These are phyloP conservation scores for Mucor racemosus DNA, from an alignment of 371 early-diverging fungal species.

Conservation along the genomic window DNA sequence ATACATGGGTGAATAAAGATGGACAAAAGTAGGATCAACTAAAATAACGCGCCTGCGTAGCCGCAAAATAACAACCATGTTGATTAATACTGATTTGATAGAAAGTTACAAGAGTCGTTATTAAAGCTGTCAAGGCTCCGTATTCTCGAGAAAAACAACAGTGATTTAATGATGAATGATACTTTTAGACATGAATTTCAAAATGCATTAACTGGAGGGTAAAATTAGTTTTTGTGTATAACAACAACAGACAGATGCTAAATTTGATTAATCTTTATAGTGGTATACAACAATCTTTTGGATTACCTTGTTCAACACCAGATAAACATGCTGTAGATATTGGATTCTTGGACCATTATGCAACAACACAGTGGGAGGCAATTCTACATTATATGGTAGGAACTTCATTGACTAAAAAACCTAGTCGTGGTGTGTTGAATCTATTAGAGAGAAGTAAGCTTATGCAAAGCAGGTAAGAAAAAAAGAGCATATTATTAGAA, in stretches of 20 bases:
- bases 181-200: conserved; percentile 81
- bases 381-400: conserved; percentile 96
- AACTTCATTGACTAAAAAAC: conserved; percentile 69
- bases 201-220: conserved; percentile 92
- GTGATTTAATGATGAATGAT: conserved; percentile 59
- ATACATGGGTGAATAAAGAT: conserved; percentile 70
- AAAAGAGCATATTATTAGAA: neutral
- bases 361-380: conserved; percentile 88
- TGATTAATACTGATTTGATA: conserved; percentile 17
- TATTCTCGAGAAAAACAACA: conserved; percentile 61
- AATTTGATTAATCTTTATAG: conserved; percentile 34
- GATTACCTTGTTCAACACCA: conserved; percentile 66
- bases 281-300: conserved; percentile 84
- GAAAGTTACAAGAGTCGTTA: conserved; percentile 64
- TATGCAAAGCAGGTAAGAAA: conserved; percentile 66
- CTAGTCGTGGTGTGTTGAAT: conserved; percentile 77
- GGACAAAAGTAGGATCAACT: conserved; percentile 49
- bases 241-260: neutral
- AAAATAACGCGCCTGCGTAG: neutral
- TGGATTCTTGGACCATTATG: conserved; percentile 78
- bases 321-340: conserved; percentile 75
- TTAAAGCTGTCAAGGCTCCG: conserved; percentile 70
- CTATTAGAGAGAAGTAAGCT: conserved; percentile 78
- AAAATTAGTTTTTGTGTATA: conserved; percentile 23
- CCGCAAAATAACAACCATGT: neutral